Base-by-base conservation (phyloP, 2,329 filamentous ascomycete genomes). In the Ophiocordyceps sinensis region DNA sequence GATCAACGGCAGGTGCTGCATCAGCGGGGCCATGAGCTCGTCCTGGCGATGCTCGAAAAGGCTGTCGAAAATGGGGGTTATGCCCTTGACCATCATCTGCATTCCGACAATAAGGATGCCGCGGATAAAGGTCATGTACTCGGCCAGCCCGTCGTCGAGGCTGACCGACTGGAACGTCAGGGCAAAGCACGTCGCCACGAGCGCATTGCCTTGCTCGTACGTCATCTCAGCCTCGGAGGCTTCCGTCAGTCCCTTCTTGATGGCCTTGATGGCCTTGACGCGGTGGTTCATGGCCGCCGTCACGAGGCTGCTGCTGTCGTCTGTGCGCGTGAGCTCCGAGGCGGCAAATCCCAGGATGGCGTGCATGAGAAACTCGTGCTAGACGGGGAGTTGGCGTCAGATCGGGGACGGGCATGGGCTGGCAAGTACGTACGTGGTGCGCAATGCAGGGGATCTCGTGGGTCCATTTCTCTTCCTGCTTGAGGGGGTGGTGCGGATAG, bases 311-410 rank as follows among this genome's bases (percentile, higher is more conserved):
- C 66, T 54, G 43, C 72, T 73, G 1, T 63, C 56, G 4, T 61
- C 59, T 49, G 63, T 56, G 4, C 60, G 59, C 49, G 71, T 67
- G 5, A 84, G 66, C 47, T 83, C 75, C 0, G 79, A 82, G 28
- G 80, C 81, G 1, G 79, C 68, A 44, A 82, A 68, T 12, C 77
- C 78, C 0, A 82, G 67, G 39, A 85, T 77, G 5, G 79, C 76
- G 53, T 85, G 79, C 72, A 85, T 82, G 10, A 82, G 65, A 44
- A 76, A 81, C 42, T 79, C 74, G 47, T 80, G 70, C 70, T 78
- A 43, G 14, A 9, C 14, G 10, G 2, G 23, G 23, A 9, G 5
- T 26, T 9, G 7, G 5, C 19, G 8, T 6, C 2, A 28, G 30
- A 17, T 17, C 28, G 13, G 28, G 21, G 13, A 10, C 4, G 5